Evolutionary conservation across 768 basidiomycete genomes (phyloP).

Genomic region (Russula ochroleuca): DNA sequence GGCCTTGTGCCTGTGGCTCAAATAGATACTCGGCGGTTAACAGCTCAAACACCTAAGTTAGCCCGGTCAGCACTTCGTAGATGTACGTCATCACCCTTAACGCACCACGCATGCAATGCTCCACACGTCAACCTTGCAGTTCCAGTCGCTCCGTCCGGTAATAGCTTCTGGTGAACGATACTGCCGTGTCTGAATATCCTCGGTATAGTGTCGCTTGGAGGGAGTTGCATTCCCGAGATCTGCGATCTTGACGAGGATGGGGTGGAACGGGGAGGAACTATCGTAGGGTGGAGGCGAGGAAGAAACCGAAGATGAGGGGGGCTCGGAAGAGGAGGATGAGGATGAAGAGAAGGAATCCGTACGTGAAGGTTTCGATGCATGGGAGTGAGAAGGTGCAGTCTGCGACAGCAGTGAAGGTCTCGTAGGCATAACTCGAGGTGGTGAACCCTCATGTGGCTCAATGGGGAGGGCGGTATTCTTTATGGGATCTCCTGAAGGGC

Average conservation of each 20-base stretch:
- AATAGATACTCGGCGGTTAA: conserved; percentile 90
- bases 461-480: conserved; percentile 2
- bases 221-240: conserved; percentile 94
- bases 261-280: conserved; percentile 27
- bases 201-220: conserved; percentile 84
- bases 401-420: conserved; percentile 38
- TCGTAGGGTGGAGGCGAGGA: conserved; percentile 18
- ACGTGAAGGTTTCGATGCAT: not conserved
- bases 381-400: conserved; percentile 29
- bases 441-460: conserved; percentile 13
- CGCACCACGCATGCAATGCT: conserved; percentile 81
- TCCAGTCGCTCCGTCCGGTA: conserved; percentile 83
- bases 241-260: conserved; percentile 86
- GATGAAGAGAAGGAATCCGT: not conserved
- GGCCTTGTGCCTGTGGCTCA: conserved; percentile 79
- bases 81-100: conserved; percentile 18
- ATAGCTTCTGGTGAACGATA: conserved; percentile 95
- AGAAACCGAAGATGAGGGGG: not conserved
- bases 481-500: not conserved
- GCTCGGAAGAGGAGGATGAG: conserved; percentile 13
- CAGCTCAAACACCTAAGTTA: conserved; percentile 70
- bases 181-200: conserved; percentile 95
- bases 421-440: conserved; percentile 23
- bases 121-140: conserved; percentile 83
- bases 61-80: not conserved